Evolutionary conservation across 225 moss, liverwort and hornwort species (phyloP).

Genomic region (Thuidium tamariscinum): DNA sequence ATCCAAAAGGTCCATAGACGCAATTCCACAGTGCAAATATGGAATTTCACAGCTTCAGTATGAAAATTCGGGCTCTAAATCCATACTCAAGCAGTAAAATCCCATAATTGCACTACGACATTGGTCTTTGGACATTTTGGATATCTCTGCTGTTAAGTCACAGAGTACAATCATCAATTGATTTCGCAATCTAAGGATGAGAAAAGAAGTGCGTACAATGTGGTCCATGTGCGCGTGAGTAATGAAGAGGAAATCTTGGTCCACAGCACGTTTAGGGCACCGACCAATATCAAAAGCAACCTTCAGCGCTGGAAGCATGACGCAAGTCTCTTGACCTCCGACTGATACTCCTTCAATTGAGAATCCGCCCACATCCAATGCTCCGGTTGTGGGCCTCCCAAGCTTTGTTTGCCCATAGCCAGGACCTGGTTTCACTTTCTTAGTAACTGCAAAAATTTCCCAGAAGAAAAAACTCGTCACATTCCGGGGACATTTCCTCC

Average conservation of each 20-base stretch:
- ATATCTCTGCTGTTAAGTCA: neutral
- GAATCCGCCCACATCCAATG: slow-evolving; percentile 64
- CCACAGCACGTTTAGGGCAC: slow-evolving; percentile 78
- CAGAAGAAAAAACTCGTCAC: neutral
- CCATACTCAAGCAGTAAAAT: neutral
- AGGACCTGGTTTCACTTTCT: slow-evolving; percentile 22
- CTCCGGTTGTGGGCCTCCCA: slow-evolving; percentile 38
- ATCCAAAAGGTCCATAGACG: neutral
- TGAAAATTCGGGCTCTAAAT: neutral
- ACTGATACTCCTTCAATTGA: slow-evolving; percentile 92
- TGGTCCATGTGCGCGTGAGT: slow-evolving; percentile 97
- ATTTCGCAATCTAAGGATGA: neutral
- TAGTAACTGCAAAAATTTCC: neutral
- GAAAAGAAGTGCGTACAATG: slow-evolving; percentile 44
- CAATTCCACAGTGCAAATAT: neutral
- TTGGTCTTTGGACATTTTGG: neutral
- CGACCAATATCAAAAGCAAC: slow-evolving; percentile 91
- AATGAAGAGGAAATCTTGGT: slow-evolving; percentile 83
- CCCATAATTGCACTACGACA: neutral
- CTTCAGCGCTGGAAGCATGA: slow-evolving; percentile 85
- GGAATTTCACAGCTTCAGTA: neutral
- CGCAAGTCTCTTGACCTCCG: slow-evolving; percentile 95
- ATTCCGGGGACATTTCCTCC: neutral
- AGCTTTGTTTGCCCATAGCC: slow-evolving; percentile 52
- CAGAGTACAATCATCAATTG: neutral